Evolutionary conservation across 2,329 filamentous ascomycete genomes (phyloP).

Genomic region (Macroventuria anomochaeta): DNA sequence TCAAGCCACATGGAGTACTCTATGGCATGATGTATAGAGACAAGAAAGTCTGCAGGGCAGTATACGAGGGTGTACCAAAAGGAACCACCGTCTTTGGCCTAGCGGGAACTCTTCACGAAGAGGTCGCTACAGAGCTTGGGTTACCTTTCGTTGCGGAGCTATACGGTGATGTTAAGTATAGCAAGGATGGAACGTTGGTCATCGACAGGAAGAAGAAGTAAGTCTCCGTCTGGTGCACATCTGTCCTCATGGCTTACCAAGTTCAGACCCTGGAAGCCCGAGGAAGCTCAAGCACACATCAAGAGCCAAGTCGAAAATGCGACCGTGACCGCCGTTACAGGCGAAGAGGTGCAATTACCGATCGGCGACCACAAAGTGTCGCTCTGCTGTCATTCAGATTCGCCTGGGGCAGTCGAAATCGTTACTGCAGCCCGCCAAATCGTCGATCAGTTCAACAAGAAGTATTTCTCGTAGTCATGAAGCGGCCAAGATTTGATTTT

Average conservation of each 20-base stretch:
- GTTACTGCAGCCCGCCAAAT: slow-evolving; percentile 52
- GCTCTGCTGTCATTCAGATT: slow-evolving; percentile 55
- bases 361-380: slow-evolving; percentile 52
- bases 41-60: slow-evolving; percentile 59
- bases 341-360: slow-evolving; percentile 51
- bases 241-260: slow-evolving; percentile 1
- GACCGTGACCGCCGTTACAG: slow-evolving; percentile 51
- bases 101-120: slow-evolving; percentile 62
- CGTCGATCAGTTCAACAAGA: slow-evolving; percentile 50
- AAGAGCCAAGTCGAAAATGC: slow-evolving; percentile 50
- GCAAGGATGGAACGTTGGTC: slow-evolving; percentile 57
- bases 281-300: slow-evolving; percentile 52
- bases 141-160: slow-evolving; percentile 62
- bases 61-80: slow-evolving; percentile 60
- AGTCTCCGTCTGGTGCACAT: slow-evolving; percentile 1
- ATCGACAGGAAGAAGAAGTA: slow-evolving; percentile 66
- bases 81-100: slow-evolving; percentile 62
- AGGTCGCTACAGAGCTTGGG: slow-evolving; percentile 60
- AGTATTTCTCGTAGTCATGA: slow-evolving; percentile 4
- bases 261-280: slow-evolving; percentile 50
- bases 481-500: not conserved
- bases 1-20: slow-evolving; percentile 68
- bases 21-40: slow-evolving; percentile 65
- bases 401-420: slow-evolving; percentile 53
- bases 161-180: slow-evolving; percentile 65